phyloP scores from a whole-genome alignment of 495 filamentous ascomycete genomes.

The Aspergillus baeticus region DNA sequence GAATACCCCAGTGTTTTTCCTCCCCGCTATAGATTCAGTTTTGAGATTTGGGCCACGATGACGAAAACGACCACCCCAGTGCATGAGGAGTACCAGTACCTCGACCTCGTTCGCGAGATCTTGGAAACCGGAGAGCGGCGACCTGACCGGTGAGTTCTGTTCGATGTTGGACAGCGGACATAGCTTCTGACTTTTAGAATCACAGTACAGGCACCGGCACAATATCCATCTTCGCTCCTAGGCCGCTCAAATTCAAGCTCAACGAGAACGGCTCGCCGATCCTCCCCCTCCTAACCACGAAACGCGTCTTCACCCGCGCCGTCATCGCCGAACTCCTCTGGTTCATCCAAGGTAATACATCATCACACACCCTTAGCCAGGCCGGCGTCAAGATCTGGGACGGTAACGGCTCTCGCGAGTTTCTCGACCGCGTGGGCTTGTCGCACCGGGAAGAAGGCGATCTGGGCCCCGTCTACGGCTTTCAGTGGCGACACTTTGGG shows the following conservation, averaged over 20 bases:
- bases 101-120: conserved; percentile 73
- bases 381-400: conserved; percentile 97
- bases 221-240: conserved; percentile 80
- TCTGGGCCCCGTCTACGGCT: conserved; percentile 94
- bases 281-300: conserved; percentile 92
- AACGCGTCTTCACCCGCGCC: conserved; percentile 91
- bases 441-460: conserved; percentile 79
- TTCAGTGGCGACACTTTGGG: conserved; percentile 98
- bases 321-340: conserved; percentile 93
- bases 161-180: no score
- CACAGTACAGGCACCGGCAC: conserved; percentile 82
- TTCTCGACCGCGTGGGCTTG: conserved; percentile 81
- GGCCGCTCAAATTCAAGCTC: conserved; percentile 81
- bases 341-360: conserved; percentile 87
- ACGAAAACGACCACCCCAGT: background rate
- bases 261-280: conserved; percentile 57
- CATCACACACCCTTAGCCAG: conserved; percentile 66
- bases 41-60: background rate
- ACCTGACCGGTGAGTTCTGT: conserved; percentile 56
- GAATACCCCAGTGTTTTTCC: no score
- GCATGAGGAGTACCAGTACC: conserved; percentile 77
- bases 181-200: no score
- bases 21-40: no score
- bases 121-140: conserved; percentile 74
- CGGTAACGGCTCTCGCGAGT: conserved; percentile 87